Evolutionary conservation across 768 basidiomycete genomes (phyloP).

Genomic region (Rickenella mellea): DNA sequence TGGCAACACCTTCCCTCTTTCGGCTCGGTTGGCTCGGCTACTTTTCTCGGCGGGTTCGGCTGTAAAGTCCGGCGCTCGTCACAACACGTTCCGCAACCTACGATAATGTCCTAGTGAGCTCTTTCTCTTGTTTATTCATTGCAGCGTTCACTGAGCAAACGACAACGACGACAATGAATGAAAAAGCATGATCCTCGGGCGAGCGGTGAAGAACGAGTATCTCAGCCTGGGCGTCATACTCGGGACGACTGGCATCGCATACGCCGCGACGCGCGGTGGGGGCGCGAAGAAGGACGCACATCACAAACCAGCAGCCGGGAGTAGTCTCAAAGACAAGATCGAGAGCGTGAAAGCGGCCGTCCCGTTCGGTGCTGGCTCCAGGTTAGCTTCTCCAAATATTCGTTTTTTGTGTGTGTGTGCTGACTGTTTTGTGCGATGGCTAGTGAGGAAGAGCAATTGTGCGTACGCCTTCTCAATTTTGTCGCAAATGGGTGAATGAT

Average conservation of each 20-base stretch:
- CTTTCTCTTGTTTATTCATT: constrained; percentile 1
- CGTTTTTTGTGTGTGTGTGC: not conserved
- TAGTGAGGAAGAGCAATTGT: constrained; percentile 86
- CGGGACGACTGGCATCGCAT: constrained; percentile 39
- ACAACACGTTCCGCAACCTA: too few relatives aligned
- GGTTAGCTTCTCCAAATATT: constrained; percentile 33
- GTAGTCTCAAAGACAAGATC: constrained; percentile 27
- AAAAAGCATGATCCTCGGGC: constrained; percentile 44
- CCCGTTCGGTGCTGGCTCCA: constrained; percentile 56
- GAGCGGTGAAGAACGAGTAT: constrained; percentile 75
- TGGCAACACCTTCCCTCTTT: too few relatives aligned
- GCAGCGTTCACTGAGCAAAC: too few relatives aligned
- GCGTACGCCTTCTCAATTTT: constrained; percentile 23
- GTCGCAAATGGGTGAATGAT: constrained; percentile 17
- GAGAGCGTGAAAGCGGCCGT: constrained; percentile 56
- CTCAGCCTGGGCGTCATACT: constrained; percentile 62
- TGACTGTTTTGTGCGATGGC: constrained; percentile 5
- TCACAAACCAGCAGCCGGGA: constrained; percentile 27
- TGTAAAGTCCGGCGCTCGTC: too few relatives aligned
- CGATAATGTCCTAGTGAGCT: not conserved
- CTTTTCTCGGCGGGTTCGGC: too few relatives aligned
- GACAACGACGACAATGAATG: not conserved
- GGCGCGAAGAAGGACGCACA: constrained; percentile 50
- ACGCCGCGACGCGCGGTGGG: constrained; percentile 41
- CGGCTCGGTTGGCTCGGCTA: too few relatives aligned